phyloP scores from a whole-genome alignment of 2,329 filamentous ascomycete species.

The Penicillium sp. region DNA sequence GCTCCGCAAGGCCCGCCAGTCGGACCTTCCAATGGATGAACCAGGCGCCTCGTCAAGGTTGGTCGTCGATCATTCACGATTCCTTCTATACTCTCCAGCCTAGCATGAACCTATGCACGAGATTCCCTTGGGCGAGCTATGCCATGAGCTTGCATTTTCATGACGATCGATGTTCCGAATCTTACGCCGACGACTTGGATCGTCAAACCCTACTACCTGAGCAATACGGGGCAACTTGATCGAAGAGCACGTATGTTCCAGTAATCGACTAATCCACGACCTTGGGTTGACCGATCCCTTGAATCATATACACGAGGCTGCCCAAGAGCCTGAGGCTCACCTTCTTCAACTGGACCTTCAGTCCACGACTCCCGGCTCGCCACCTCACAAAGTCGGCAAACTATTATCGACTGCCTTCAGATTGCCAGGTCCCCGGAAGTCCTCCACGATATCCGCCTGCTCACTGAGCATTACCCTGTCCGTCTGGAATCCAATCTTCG shows the following conservation, averaged over 20 bases:
- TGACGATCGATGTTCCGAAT: background rate
- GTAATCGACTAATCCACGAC: background rate
- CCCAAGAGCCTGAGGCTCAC: background rate
- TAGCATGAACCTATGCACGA: background rate
- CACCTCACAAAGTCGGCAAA: constrained; percentile 37
- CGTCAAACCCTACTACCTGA: background rate
- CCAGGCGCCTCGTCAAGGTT: background rate
- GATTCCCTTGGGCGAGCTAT: background rate
- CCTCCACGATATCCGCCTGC: constrained; percentile 55
- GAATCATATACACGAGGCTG: background rate
- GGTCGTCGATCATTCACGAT: constrained; percentile 1
- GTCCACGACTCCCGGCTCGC: no score
- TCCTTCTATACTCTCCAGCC: background rate
- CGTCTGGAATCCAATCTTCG: constrained; percentile 52
- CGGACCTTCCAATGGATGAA: constrained; percentile 24
- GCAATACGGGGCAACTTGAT: no score
- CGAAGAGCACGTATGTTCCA: background rate
- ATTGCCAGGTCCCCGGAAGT: constrained; percentile 53
- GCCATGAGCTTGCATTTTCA: background rate
- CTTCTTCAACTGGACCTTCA: background rate
- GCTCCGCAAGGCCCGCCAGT: constrained; percentile 40
- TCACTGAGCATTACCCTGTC: constrained; percentile 57
- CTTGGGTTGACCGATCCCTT: background rate
- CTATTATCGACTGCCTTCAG: constrained; percentile 50
- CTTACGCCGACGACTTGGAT: background rate